Evolutionary conservation across 441 rosid genomes (phyloP), one percentile per base, ranked within the genome.

Genomic region (Raphanus hybrid): DNA sequence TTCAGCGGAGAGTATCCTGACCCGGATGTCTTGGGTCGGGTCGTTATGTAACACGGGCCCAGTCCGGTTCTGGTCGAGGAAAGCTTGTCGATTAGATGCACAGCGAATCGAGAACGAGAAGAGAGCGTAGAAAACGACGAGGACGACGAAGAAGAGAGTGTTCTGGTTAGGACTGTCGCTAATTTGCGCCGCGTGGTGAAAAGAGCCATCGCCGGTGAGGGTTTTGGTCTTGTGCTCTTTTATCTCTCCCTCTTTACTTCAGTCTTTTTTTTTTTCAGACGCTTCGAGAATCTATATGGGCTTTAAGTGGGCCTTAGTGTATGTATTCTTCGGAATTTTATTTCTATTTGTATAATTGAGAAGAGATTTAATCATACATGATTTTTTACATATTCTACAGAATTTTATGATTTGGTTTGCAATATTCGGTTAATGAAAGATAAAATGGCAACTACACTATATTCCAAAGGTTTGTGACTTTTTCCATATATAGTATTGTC

Each of bases 1-100:
- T 95, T 95, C 69, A 93, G 82, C 7, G 98, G 99, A 5, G 97
- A 88, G 89, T 91, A 91, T 8, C 93, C 91, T 5, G 95, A 81
- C 32, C 93, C 86, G 62, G 95, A 88, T 32, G 91, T 85, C 76
- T 87, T 90, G 84, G 67, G 76, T 43, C 97, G 92, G 82, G 83
- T 78, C 27, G 73, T 77, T 37, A 73, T 65, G 70, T 81, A 83
- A 72, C 83, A 26, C 3, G 84, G 71, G 18, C 76, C 78, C 1
- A 85, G 85, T 12, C 64, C 55, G 67, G 78, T 74, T 39, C 63
- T 74, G 37, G 81, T n/a, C 3, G 71, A 61, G 6, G 84, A 70
- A 62, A 67, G 43, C 61, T 83, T 81, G 81, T 68, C 74, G 32
- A 88, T 69, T 12, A 91, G 69, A 14, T 91, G 59, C 2, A 79